Conservation (phyloP, 768 basidiomycete species). For the Xerocomellus amylosporus region DNA sequence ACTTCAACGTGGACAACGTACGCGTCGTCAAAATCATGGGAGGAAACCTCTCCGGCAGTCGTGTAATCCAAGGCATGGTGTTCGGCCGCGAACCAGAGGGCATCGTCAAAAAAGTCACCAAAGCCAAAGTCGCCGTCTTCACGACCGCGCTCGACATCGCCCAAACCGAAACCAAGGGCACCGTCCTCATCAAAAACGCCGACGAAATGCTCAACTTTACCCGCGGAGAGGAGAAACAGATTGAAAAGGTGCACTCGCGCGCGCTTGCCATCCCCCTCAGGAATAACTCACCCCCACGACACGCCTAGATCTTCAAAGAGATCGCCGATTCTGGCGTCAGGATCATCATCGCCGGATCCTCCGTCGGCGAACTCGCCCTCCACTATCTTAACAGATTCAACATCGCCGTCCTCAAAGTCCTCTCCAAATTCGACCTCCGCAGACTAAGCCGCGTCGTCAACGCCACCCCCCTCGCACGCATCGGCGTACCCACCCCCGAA, state of each 20-base stretch:
- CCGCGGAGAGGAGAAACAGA: conserved; percentile 91
- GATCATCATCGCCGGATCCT: conserved; percentile 89
- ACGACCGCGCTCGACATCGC: conserved; percentile 90
- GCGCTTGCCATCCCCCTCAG: background rate
- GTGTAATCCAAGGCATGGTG: conserved; percentile 96
- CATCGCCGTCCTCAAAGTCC: conserved; percentile 94
- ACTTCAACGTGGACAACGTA: conserved; percentile 98
- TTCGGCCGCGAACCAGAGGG: conserved; percentile 96
- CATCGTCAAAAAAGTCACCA: conserved; percentile 73
- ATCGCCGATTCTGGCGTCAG: conserved; percentile 95
- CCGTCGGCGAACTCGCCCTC: conserved; percentile 91
- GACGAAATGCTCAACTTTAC: conserved; percentile 98
- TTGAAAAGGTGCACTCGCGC: conserved; percentile 65
- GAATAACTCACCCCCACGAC: background rate
- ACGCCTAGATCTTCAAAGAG: conserved; percentile 91
- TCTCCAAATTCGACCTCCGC: conserved; percentile 97
- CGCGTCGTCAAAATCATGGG: conserved; percentile 99
- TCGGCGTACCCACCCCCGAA: conserved; percentile 94
- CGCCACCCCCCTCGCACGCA: conserved; percentile 92
- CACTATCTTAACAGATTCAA: conserved; percentile 94
- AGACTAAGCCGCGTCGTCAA: conserved; percentile 92
- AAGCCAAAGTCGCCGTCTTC: conserved; percentile 94
- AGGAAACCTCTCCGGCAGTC: conserved; percentile 78
- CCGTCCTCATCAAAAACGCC: conserved; percentile 91
- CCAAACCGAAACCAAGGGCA: conserved; percentile 99